phyloP scores from a whole-genome alignment of 306 rosid species.

The Vicia villosa region DNA sequence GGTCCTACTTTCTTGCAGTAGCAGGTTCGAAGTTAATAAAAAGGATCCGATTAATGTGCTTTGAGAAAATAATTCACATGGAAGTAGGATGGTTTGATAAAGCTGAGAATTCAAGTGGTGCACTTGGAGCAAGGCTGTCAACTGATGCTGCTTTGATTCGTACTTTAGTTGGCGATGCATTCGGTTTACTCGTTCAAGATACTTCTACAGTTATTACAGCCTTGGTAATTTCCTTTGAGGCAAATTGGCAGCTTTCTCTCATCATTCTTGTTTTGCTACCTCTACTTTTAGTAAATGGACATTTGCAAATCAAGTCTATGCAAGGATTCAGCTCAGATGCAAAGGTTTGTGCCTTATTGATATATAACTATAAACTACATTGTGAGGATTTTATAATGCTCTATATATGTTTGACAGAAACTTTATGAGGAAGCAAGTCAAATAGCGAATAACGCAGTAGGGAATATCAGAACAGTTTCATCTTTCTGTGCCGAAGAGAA shows the following conservation, averaged over 20 bases:
- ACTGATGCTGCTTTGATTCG: constrained; percentile 64
- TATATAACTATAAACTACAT: not conserved
- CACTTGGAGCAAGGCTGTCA: constrained; percentile 77
- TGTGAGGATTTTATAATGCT: no score
- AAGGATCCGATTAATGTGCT: constrained; percentile 63
- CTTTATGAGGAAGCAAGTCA: constrained; percentile 90
- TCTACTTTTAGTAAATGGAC: constrained; percentile 53
- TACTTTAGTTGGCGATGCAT: constrained; percentile 71
- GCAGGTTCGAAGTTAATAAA: constrained; percentile 67
- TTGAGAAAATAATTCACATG: constrained; percentile 68
- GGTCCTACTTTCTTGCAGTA: constrained; percentile 60
- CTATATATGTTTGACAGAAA: constrained; percentile 41
- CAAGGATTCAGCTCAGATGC: constrained; percentile 65
- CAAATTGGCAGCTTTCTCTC: constrained; percentile 75
- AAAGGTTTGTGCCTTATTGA: constrained; percentile 51
- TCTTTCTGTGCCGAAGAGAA: constrained; percentile 88
- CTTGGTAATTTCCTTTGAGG: constrained; percentile 59
- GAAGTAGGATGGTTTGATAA: constrained; percentile 83
- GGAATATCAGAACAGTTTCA: constrained; percentile 79
- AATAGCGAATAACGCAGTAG: constrained; percentile 73
- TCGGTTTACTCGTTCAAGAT: constrained; percentile 65
- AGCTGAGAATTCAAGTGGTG: constrained; percentile 70
- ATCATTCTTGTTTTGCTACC: constrained; percentile 62
- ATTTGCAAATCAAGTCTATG: constrained; percentile 55
- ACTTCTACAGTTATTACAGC: constrained; percentile 52